Base-by-base conservation (phyloP, 495 filamentous ascomycete species). In the Evernia prunastri region DNA sequence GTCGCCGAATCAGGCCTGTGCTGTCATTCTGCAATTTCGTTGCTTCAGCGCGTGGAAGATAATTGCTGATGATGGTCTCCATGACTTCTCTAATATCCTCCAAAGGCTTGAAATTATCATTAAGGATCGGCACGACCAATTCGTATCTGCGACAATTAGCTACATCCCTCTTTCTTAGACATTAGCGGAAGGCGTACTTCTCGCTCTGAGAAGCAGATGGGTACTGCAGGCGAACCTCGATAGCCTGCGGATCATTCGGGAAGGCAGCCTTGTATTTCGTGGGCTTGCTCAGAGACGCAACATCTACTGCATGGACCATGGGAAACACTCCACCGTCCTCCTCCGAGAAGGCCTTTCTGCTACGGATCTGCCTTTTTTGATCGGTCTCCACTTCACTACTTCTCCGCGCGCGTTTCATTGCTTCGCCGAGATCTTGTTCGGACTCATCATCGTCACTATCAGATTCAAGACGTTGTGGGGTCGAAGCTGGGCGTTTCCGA, bases 31-130 rank as follows among this genome's bases (percentile, higher is more conserved):
- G 82, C 66, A 96, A 89, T 53, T 79, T 74, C 37, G 84, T 79
- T 20, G 82, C 79, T 66, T 89, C 78, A 27, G 83, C 81, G 17
- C 83, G 77, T 25, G 87, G 86, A 31, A 96, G 81, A 74, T 96
- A 96, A 70, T 86, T 81, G 37, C 84, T 79, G 31, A 84, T 81
- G 31, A 96, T 87, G 33, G 82, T 81, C 63, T 91, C 84, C 56
- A 96, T 85, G 18, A 90, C 88, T 57, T 87, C 81, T 60, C 88
- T 79, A 65, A 97, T 96, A 67, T 97, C 94, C 68, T 88, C 84
- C 62, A 92, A 75, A 8, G 92, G 87, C 66, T 90, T 86, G 76
- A 96, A 96, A 69, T 94, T 85, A 61, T 87, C 82, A 37, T 78
- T 83, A 47, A 94, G 89, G 64, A 84, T 85, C 20, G 89, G 87